Percentiles rank a stretch among this genome's conserved stretches.
Conservation (phyloP, 1,139 yeast genomes). For the Blastobotrys proliferans region DNA sequence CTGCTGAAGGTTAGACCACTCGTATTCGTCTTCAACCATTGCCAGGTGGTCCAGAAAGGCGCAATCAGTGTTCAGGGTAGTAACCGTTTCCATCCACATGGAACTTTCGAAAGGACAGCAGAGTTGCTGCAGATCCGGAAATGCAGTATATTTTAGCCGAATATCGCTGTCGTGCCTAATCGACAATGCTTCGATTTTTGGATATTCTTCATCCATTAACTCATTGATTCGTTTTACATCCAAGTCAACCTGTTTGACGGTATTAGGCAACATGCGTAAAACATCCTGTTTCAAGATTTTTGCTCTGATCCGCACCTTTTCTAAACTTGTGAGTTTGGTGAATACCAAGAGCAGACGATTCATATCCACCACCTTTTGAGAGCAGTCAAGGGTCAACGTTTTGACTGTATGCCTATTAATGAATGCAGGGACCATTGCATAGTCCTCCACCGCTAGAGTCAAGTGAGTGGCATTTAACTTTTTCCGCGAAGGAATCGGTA, state of each 20-base stretch:
- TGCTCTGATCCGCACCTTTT: conserved; percentile 6
- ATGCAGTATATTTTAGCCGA: background rate
- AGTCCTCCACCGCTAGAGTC: conserved; percentile 6
- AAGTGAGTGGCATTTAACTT: conserved; percentile 7
- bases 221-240: background rate
- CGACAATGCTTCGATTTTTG: background rate
- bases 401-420: conserved; percentile 5
- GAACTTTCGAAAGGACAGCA: conserved; percentile 1
- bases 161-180: conserved; percentile 3
- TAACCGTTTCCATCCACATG: background rate
- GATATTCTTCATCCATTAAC: background rate
- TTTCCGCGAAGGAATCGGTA: conserved; percentile 8
- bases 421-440: conserved; percentile 11
- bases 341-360: background rate
- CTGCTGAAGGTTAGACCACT: background rate
- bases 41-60: background rate
- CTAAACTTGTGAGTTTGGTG: background rate
- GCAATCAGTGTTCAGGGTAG: background rate
- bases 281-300: conserved; percentile 3
- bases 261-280: background rate
- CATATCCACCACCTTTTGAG: conserved; percentile 6
- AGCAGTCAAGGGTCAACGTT: conserved; percentile 7
- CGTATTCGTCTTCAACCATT: no score
- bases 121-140: conserved; percentile 1
- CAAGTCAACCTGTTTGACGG: conserved; percentile 2